Evolutionary conservation across 164 flowering plant species (phyloP).

Genomic region (Annona cherimola): DNA sequence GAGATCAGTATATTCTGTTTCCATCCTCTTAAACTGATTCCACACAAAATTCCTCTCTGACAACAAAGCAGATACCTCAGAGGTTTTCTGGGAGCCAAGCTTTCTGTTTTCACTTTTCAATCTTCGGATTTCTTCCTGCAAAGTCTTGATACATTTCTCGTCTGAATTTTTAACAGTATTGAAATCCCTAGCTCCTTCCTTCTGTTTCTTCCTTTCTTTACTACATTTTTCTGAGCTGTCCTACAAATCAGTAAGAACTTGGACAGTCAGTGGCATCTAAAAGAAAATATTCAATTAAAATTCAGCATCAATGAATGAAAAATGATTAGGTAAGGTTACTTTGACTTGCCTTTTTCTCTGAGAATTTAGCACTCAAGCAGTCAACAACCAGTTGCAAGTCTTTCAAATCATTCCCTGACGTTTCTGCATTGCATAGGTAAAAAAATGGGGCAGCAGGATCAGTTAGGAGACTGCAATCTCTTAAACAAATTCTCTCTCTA

Average conservation of each 20-base stretch:
- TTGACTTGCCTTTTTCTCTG: slow-evolving; percentile 34
- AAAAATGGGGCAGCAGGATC: neutral
- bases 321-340: neutral
- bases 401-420: slow-evolving; percentile 35
- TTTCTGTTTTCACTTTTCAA: slow-evolving; percentile 45
- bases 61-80: slow-evolving; percentile 59
- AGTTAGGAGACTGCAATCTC: neutral
- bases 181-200: slow-evolving; percentile 9
- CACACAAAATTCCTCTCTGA: slow-evolving; percentile 68
- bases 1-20: slow-evolving; percentile 35
- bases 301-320: neutral
- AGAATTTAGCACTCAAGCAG: slow-evolving; percentile 25
- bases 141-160: slow-evolving; percentile 4
- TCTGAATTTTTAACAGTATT: slow-evolving; percentile 14
- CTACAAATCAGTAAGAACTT: slow-evolving; percentile 16
- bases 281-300: neutral
- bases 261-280: neutral
- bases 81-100: slow-evolving; percentile 37
- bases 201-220: slow-evolving; percentile 9
- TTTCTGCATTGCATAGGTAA: slow-evolving; percentile 29
- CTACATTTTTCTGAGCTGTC: slow-evolving; percentile 14
- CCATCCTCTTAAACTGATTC: slow-evolving; percentile 66
- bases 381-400: slow-evolving; percentile 47
- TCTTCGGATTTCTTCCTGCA: slow-evolving; percentile 42
- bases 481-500: neutral